phyloP scores from a whole-genome alignment of 345 rosid species.

The Syzygium oleosum region DNA sequence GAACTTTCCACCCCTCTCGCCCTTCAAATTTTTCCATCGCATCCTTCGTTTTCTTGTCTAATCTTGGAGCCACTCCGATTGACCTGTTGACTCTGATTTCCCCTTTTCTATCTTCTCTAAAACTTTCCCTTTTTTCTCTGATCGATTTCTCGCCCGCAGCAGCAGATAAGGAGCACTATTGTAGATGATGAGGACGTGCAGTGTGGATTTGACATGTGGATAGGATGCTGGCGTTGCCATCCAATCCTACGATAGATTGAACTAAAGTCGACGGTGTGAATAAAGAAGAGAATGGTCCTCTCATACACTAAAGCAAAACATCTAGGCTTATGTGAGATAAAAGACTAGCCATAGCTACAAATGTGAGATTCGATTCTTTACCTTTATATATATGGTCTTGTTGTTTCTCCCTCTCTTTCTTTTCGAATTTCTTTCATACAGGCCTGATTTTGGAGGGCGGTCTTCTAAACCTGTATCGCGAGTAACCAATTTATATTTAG shows the following conservation, averaged over 20 bases:
- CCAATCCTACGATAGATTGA: neutral
- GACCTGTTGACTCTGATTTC: neutral
- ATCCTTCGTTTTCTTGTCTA: neutral
- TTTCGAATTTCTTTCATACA: neutral
- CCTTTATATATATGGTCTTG: neutral
- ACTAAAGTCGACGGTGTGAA: neutral
- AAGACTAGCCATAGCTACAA: neutral
- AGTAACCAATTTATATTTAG: neutral
- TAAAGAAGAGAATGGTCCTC: neutral
- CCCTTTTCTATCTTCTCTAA: neutral
- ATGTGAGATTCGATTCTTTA: neutral
- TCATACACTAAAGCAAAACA: neutral
- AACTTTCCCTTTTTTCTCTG: neutral
- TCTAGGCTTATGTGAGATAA: neutral
- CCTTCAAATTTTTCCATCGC: too few relatives aligned
- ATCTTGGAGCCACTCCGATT: neutral
- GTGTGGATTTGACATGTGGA: neutral
- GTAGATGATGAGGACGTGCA: neutral
- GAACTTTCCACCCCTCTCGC: too few relatives aligned
- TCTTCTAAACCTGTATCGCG: neutral
- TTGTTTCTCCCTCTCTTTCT: neutral
- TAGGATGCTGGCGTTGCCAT: neutral
- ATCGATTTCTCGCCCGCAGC: neutral
- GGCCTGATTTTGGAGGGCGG: neutral
- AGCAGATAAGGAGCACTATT: neutral